Base-by-base conservation (phyloP, 257 asterid species). In the Agastache rugosa region DNA sequence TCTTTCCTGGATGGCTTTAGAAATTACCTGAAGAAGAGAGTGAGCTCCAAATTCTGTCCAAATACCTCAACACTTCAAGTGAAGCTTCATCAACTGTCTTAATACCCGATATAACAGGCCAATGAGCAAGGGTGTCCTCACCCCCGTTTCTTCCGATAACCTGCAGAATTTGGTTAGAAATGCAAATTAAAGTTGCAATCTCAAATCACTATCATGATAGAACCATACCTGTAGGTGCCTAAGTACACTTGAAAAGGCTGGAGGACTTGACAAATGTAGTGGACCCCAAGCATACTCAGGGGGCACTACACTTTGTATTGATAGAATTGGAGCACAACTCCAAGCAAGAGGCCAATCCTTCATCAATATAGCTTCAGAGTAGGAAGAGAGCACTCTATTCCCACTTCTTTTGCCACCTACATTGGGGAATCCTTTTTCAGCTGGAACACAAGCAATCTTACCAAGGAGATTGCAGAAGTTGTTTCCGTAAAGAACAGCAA, bases 261-360 rank as follows among this genome's bases (percentile, higher is more conserved):
- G 98, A 79, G 98, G 98, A 76, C 98, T 93, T 78, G 87, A 90
- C 87, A 93, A 76, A 80, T 86, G 85, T 66, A 93, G 90, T 51
- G 96, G 90, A 69, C 88, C 96, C 97, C 97, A 87, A 61, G 98
- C 91, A 80, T 91, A 93, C 55, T 91, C 98, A 35, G 98, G 98
- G 70, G 97, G 98, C 74, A 93, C 80, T 77, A 86, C 91, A 83
- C 84, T 81, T 84, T 89, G 96, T 69, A 87, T 79, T 5, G 96
- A 87, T 78, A 93, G 96, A 76, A 91, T 91, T 15, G 98, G 97
- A 63, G 96, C 85, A 81, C 85, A 85, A 80, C 98, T 91, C 98
- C 97, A 93, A 76, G 96, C 98, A 85, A 93, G 96, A 59, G 97
- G 88, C 97, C 97, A 93, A 80, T 93, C 98, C 81, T 88, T 88